Evolutionary conservation across 495 filamentous ascomycete genomes (phyloP), one percentile per base, ranked within the genome.

Genomic region (Hyphodiscus hymeniophilus): DNA sequence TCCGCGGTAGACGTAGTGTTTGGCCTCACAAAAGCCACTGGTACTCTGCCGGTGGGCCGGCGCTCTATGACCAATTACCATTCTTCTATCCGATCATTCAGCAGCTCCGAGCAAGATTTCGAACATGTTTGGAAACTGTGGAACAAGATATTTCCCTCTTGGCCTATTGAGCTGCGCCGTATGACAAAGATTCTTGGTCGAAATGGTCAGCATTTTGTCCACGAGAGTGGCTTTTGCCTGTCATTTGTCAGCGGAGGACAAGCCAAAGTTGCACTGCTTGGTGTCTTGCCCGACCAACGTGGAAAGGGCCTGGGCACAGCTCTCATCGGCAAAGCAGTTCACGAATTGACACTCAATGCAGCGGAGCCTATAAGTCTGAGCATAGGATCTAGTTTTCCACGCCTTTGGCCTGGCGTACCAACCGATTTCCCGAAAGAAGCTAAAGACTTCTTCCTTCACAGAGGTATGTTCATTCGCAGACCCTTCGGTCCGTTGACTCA

Each of bases 401-500:
- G 73, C 0, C 69, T 76, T 45, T 76, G 69, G 68, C 70, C 71
- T 13, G 68, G 66, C 5, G 58, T 74, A 7, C 70, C 70, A 2
- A 59, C 54, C 12, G 66, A 72, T 45, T 51, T 76, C 21, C 57
- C 66, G 1, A 51, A 58, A 32, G 34, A 45, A 3, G 56, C 61
- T 2, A 63, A 70, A 23, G 49, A 65, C 1, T 74, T 74, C 52
- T 74, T 76, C 40, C 43, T 63, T 4, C 66, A 70, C 38, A 64
- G 71, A 24, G 73, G 73, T 22, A 58, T 70, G 17, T 63, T 51
- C 31, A n/a, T n/a, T n/a, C n/a, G n/a, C n/a, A n/a, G n/a, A n/a
- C n/a, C n/a, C n/a, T 28, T 28, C 10, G 26, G 10, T 28, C 5
- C 5, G 10, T 28, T 28, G 26, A 28, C 10, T 10, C 26, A 28